Evolutionary conservation across 352 stramenopile genomes (phyloP), one percentile per base, ranked within the genome.

Genomic region (Phytophthora idaei): DNA sequence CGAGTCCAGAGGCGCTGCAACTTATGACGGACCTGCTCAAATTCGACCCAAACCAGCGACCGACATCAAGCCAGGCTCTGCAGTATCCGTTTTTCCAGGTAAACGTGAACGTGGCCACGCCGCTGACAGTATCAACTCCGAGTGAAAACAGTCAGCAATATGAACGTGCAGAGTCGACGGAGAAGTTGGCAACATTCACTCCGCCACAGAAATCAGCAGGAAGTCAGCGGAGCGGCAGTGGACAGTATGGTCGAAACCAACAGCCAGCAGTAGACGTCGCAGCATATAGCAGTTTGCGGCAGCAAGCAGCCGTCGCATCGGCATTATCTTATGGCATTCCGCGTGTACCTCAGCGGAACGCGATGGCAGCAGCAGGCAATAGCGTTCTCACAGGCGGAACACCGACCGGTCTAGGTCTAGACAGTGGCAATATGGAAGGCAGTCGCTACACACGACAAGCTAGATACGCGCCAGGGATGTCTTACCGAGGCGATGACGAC

Each of bases 11-110:
- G 60, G 93, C 90, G 17, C 85, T 98, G 60, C 89, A 97, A 53
- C 78, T 99, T 14, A 97, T 99, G 83, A 87, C 78, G 29, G 90
- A 98, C 57, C 69, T 99, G 46, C 76, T 99, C 31, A 90, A 96
- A 61, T 99, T 92, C 61, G 93, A 98, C 75, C 96, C 96, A 3
- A 93, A 98, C 50, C 77, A 97, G 57, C 82, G 96, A 31, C 95
- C 94, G 9, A 98, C 92, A 32, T 96, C 94, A 12, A 95, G 81
- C 47, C 93, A 98, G 67, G 87, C 90, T n/a, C 69, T 99, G 39
- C 93, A 98, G 66, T 97, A 98, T 69, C 87, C 95, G 3, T 99
- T 98, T 71, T 99, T 99, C 74, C 90, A 94, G 71, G 89, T 93
- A 11, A 92, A 87, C 50, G 61, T 93, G 48, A 92, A 90, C 60